Evolutionary conservation across 345 rosid genomes (phyloP).

Genomic region (Fremontodendron californicum): DNA sequence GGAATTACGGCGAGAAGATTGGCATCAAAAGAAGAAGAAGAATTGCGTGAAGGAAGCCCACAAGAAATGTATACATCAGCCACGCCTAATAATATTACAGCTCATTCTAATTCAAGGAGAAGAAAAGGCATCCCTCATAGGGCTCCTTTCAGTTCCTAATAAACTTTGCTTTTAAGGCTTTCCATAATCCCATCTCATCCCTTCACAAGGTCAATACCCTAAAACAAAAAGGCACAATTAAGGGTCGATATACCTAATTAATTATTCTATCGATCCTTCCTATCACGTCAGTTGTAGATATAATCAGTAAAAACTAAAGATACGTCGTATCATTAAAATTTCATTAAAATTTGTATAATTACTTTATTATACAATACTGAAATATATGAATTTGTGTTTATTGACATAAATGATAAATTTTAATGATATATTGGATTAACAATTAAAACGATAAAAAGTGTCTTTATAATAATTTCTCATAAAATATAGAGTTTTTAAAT

Average conservation of each 20-base stretch:
- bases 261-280: neutral
- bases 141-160: constrained; percentile 36
- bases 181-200: constrained; percentile 22
- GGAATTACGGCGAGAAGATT: constrained; percentile 26
- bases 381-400: neutral
- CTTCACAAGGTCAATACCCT: neutral
- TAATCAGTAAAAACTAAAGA: no score
- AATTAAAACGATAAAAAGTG: neutral
- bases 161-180: neutral
- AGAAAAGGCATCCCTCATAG: constrained; percentile 47
- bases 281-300: neutral
- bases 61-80: constrained; percentile 23
- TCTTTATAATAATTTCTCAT: neutral
- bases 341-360: neutral
- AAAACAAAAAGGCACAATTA: neutral
- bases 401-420: neutral
- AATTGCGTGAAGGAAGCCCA: constrained; percentile 33
- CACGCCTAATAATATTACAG: constrained; percentile 17
- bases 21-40: constrained; percentile 29
- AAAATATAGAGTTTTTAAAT: neutral
- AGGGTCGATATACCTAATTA: neutral
- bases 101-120: constrained; percentile 33
- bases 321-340: no score
- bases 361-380: neutral
- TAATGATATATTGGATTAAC: neutral